Evolutionary conservation across 352 stramenopile species (phyloP), one percentile per base, ranked within the genome.

Genomic region (Phytophthora pluvialis): DNA sequence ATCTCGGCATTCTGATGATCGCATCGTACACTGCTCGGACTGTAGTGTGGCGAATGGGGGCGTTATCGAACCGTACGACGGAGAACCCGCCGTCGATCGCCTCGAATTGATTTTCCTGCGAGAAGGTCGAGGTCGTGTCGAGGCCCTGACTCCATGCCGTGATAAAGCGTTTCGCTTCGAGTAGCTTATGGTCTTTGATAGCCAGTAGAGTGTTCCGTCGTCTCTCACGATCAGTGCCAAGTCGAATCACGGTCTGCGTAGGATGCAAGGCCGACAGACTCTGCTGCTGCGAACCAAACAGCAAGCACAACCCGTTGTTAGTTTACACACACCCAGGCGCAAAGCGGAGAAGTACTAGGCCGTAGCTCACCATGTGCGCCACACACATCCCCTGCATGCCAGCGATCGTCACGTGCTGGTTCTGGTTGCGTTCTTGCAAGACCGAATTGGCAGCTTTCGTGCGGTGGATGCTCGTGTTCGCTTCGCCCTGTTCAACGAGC

Each of bases 1-100:
- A 86, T 82, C 59, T 89, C 75, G 4, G 78, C 54, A 40, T 87
- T 86, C 31, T 55, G 48, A 64, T 61, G 9, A 80, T 70, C 1
- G 80, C 76, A 3, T 78, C 67, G 31, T 78, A 84, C 6, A 86
- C 66, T 3, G 46, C 55, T 31, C 54, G 40, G 12, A 78, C 64
- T 6, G 45, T 69, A 3, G 54, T 35, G 13, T 43, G 61, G 3
- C 46, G 47, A 2, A 89, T 57, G 32, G 72, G 75, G 21, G 69
- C 45, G 4, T 82, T 67, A 28, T 83, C 75, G 12, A 83, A 78
- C 6, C 69, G 70, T 12, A 71, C 15, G 38, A 73, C 71, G 26
- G 66, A 82, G 11, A 67, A 79, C 13, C 76, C 63, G 13, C 72
- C 70, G 0, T 60, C 49, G 1, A 52, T 10, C 0, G 66, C 70